Percentiles rank a stretch among this genome's conserved stretches.
Evolutionary conservation across 140 eudicot species (phyloP).

Genomic region (Flaveria floridana): DNA sequence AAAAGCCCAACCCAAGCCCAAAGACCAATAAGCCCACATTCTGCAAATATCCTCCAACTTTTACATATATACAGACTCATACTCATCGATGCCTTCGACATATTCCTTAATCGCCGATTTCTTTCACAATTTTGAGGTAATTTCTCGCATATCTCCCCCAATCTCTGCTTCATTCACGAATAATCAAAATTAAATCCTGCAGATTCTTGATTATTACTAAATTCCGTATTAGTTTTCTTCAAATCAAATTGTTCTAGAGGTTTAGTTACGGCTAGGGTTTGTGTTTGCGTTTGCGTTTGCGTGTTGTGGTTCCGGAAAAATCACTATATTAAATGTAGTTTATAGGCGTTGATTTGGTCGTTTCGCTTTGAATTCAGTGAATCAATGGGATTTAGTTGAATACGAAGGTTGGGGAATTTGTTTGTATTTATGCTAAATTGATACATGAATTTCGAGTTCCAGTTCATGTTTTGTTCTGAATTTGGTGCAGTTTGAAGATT

Average conservation of each 20-base stretch:
- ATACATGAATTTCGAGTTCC: neutral
- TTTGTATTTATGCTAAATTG: neutral
- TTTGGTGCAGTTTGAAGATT: neutral
- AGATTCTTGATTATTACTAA: slow-evolving; percentile 16
- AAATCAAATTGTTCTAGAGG: slow-evolving; percentile 20
- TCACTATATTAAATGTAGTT: neutral
- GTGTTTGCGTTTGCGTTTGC: slow-evolving; percentile 11
- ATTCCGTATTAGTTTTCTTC: neutral
- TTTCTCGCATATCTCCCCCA: neutral
- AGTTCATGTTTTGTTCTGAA: neutral
- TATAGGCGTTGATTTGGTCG: slow-evolving; percentile 12
- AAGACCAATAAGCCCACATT: neutral
- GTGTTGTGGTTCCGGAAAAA: neutral
- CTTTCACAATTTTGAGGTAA: slow-evolving; percentile 26
- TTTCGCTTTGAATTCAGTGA: neutral
- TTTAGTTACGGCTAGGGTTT: slow-evolving; percentile 36
- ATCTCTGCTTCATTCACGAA: neutral
- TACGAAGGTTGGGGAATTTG: neutral
- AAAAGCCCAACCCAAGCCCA: neutral
- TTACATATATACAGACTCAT: neutral
- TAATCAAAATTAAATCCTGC: neutral
- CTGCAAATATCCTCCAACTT: neutral
- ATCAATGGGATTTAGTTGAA: neutral
- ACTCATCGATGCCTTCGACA: neutral
- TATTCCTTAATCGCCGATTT: slow-evolving; percentile 6